phyloP scores from a whole-genome alignment of 169 alveolate species.

The Babesia ovata region DNA sequence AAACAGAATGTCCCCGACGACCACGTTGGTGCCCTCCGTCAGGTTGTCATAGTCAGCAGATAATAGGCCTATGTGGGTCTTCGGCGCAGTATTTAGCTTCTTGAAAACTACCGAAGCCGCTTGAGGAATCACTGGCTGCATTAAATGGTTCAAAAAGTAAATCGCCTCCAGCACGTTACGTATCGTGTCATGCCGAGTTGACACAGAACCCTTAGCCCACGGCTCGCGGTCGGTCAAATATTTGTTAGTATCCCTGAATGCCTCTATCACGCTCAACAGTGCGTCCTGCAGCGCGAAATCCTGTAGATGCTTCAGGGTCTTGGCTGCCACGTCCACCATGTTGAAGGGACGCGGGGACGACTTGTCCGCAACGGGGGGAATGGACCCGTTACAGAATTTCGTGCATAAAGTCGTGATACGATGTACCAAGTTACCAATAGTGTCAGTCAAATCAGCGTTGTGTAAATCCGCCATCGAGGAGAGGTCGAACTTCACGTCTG shows the following conservation, averaged over 20 bases:
- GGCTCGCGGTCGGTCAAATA: conserved; percentile 87
- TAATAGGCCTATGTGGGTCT: conserved; percentile 59
- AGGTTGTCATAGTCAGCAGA: conserved; percentile 70
- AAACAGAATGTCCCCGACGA: conserved; percentile 56
- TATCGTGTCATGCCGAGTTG: conserved; percentile 75
- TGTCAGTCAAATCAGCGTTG: conserved; percentile 83
- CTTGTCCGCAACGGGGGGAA: conserved; percentile 64
- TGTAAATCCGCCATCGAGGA: conserved; percentile 76
- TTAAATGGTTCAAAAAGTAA: conserved; percentile 83
- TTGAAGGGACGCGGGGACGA: conserved; percentile 77
- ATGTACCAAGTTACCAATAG: conserved; percentile 84
- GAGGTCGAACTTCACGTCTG: conserved; percentile 77
- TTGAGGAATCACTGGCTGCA: conserved; percentile 84
- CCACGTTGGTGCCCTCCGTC: conserved; percentile 41
- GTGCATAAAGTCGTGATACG: conserved; percentile 75
- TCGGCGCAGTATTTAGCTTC: conserved; percentile 74
- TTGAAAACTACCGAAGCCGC: conserved; percentile 80
- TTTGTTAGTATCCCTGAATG: conserved; percentile 82
- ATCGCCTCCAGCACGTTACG: conserved; percentile 88
- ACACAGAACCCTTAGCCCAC: conserved; percentile 77
- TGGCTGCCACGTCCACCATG: conserved; percentile 68
- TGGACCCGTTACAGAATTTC: conserved; percentile 77
- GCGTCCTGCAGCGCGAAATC: conserved; percentile 72
- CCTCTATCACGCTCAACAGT: conserved; percentile 74
- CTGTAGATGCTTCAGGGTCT: conserved; percentile 57